Evolutionary conservation across 768 basidiomycete genomes (phyloP), one percentile per base, ranked within the genome.

Genomic region (Trametes cinnabarina): DNA sequence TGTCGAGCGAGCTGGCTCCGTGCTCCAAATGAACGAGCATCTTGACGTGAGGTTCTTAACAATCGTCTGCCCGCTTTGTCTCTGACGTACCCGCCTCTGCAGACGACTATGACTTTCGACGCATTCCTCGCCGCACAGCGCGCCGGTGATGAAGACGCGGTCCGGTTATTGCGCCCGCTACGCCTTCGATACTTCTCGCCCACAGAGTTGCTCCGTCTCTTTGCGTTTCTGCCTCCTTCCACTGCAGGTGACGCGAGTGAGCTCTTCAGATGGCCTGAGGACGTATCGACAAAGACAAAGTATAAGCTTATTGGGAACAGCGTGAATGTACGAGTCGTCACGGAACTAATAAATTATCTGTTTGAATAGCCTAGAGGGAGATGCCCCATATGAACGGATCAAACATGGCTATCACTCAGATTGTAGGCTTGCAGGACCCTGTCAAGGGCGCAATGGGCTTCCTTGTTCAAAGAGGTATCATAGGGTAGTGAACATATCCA

Each of bases 261-360:
- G 19, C 47, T 10, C 7, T 88, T 91, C 63, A 55, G 69, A n/a
- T 93, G 90, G 88, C 89, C 90, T 4, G 63, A 69, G 7, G 68
- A 68, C 2, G 71, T 89, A 10, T 84, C 87, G 3, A 78, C 66
- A 1, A 91, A 88, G 70, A 82, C 86, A 10, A 86, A 84, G 67
- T 92, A 92, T 62, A 79, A 83, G 46, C 74, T 92, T 26, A 86
- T 92, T 53, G 91, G 91, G 17, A 93, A 92, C 69, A 91, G 90
- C 55, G 84, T 92, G 8, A 92, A 92, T 69, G 88, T 92, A 7
- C 75, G 75, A 55, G 90, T 92, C 11, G 84, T 92, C 0, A 76
- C 79, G 49, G 73, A 76, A 58, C 73, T 91, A 50, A 78, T 92
- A 40, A 69, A 76, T 39, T 87, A 85, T 70, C 71, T 92, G 41